A percentile compares a stretch with the other conserved stretches of the same genome.
These are phyloP conservation scores for Aleurites moluccanus DNA, from an alignment of 441 rosid genomes.

Conservation along the genomic window DNA sequence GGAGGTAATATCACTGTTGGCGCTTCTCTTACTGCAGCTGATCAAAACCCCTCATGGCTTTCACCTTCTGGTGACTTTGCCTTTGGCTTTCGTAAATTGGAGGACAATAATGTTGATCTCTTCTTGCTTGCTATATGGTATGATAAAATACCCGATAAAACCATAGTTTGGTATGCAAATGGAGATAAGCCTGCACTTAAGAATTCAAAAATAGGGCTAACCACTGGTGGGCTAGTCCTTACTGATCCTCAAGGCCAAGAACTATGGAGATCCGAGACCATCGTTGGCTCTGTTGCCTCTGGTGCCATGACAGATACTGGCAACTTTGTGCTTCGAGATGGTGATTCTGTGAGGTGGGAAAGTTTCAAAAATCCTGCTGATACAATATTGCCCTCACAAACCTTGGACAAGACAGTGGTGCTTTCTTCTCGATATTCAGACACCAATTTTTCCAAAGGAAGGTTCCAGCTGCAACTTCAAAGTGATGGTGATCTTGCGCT, in stretches of 20 bases:
- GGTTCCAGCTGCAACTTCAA: conserved; percentile 32
- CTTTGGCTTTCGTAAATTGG: conserved; percentile 31
- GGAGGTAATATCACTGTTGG: conserved; percentile 17
- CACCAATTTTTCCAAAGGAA: conserved; percentile 36
- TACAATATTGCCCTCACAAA: conserved; percentile 45
- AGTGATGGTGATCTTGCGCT: conserved; percentile 27
- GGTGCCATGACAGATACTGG: conserved; percentile 41
- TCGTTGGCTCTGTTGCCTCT: conserved; percentile 6
- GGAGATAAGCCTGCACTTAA: conserved; percentile 20
- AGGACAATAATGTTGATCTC: background rate
- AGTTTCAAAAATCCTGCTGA: conserved; percentile 45
- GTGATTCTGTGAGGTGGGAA: conserved; percentile 33
- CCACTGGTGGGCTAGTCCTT: conserved; percentile 29
- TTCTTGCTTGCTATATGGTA: conserved; percentile 28
- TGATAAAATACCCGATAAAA: conserved; percentile 13
- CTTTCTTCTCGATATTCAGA: conserved; percentile 26
- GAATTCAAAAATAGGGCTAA: conserved; percentile 36
- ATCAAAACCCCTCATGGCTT: conserved; percentile 25
- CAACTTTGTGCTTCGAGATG: conserved; percentile 27
- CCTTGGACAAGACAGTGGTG: background rate
- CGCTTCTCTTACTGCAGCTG: conserved; percentile 27
- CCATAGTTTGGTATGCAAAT: conserved; percentile 42
- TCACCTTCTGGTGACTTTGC: conserved; percentile 52
- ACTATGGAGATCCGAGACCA: conserved; percentile 26
- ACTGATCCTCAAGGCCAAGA: conserved; percentile 22